Evolutionary conservation across 1,139 yeast genomes (phyloP).

Genomic region (Diutina neorugosa): DNA sequence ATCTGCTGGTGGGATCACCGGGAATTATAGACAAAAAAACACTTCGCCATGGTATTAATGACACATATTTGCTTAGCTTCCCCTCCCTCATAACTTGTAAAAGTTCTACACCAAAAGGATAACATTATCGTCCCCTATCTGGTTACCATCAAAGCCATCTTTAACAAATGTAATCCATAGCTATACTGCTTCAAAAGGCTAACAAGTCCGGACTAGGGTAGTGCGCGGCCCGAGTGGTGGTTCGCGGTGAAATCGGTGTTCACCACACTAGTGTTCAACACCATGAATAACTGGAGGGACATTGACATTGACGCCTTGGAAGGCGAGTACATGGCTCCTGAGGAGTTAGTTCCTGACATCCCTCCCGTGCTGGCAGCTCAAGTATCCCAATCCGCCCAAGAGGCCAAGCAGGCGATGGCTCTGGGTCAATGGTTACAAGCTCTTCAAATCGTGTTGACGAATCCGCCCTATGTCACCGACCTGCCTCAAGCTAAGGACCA

Average conservation of each 20-base stretch:
- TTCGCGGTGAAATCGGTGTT: not conserved
- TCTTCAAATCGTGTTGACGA: conserved; percentile 45
- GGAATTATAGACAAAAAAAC: not conserved
- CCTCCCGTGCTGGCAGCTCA: conserved; percentile 33
- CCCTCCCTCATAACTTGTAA: not conserved
- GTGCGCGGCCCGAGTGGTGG: not conserved
- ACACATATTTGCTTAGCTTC: not conserved
- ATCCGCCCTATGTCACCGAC: conserved; percentile 78
- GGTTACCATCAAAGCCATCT: too few relatives aligned
- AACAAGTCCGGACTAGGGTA: not conserved
- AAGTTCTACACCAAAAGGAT: too few relatives aligned
- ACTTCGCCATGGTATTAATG: not conserved
- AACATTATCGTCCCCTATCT: not conserved
- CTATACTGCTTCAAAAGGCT: too few relatives aligned
- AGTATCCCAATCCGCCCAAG: conserved; percentile 41
- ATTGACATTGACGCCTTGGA: conserved; percentile 88
- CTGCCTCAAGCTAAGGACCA: conserved; percentile 35
- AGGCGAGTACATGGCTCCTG: conserved; percentile 54
- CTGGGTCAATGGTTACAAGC: conserved; percentile 67
- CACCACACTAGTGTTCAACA: conserved; percentile 3
- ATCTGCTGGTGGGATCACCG: not conserved
- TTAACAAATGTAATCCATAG: too few relatives aligned
- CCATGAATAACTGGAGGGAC: conserved; percentile 53
- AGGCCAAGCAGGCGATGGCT: conserved; percentile 51
- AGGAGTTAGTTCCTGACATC: conserved; percentile 48